Evolutionary conservation across 2,329 filamentous ascomycete genomes (phyloP), one percentile per base, ranked within the genome.

Genomic region (Ophiostoma triangulosporum): DNA sequence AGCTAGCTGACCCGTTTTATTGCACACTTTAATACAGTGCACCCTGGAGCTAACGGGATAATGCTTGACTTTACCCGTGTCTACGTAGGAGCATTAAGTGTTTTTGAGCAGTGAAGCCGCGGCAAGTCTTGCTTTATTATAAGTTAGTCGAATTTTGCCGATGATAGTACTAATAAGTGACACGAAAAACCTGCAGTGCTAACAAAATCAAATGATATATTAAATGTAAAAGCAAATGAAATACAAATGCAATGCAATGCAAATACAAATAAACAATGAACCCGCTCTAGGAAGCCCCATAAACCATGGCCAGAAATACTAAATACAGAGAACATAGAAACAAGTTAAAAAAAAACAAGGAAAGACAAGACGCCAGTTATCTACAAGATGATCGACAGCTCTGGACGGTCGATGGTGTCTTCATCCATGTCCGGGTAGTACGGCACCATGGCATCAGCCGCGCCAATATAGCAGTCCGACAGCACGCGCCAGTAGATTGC

Each of bases 401-500:
- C 90, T 40, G 84, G 80, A 63, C 90, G 76, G 62, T 86, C 82
- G 63, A 91, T 72, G 55, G 81, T 81, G 59, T 93, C 86, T 57
- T 93, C 88, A 53, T 86, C 85, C 59, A 96, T 69, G 59, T 85
- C 84, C 1, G 91, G 93, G 65, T 96, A 98, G 64, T 95, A 96
- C 2, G 93, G 94, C 53, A 98, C 86, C 82, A 98, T 94, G 27
- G 88, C 81, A 68, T 98, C 93, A 17, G 91, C 91, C 31, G 79
- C 83, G 65, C 95, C 88, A 48, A 97, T 91, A 65, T 98, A 98
- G 3, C 90, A 88, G 67, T 96, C 89, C 63, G 98, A 98, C 72
- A 96, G 96, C 43, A 98, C 73, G 55, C 93, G 77, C 91, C 93
- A 98, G 71, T 97, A 98, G 20, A 94, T 93, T 58, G 81, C 84